Evolutionary conservation across 129 eudicot genomes (phyloP).

Genomic region (Flaveria linearis): DNA sequence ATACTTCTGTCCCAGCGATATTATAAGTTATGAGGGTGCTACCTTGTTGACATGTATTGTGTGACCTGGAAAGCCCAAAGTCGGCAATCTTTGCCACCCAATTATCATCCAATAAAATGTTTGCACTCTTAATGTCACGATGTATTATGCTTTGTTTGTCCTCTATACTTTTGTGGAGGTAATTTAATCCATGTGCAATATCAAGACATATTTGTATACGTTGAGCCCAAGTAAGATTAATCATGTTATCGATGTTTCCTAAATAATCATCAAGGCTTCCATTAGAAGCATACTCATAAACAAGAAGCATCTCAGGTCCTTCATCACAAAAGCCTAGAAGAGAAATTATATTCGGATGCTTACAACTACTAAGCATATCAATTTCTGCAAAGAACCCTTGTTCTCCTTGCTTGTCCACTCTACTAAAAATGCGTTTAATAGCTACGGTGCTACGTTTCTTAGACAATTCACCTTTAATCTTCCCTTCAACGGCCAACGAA

Average conservation of each 20-base stretch:
- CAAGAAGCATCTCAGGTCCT: background rate
- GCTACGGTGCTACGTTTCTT: background rate
- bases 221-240: background rate
- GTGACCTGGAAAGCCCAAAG: background rate
- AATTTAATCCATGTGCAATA: constrained; percentile 7
- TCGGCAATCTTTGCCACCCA: constrained; percentile 7
- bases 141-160: background rate
- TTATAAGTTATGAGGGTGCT: too few relatives aligned
- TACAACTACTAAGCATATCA: constrained; percentile 1
- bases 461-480: background rate
- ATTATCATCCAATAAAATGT: background rate
- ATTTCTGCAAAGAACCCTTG: background rate
- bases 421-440: constrained; percentile 2
- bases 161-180: background rate
- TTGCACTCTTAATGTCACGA: background rate
- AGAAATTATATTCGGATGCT: constrained; percentile 10
- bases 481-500: background rate
- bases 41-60: too few relatives aligned
- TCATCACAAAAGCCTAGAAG: background rate
- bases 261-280: constrained; percentile 12
- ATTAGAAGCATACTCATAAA: background rate
- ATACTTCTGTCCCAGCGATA: too few relatives aligned
- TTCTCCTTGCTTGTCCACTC: constrained; percentile 8
- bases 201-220: constrained; percentile 9
- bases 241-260: constrained; percentile 3